Conservation (phyloP, 2,329 filamentous ascomycete genomes). For the Ophiostoma sp. region DNA sequence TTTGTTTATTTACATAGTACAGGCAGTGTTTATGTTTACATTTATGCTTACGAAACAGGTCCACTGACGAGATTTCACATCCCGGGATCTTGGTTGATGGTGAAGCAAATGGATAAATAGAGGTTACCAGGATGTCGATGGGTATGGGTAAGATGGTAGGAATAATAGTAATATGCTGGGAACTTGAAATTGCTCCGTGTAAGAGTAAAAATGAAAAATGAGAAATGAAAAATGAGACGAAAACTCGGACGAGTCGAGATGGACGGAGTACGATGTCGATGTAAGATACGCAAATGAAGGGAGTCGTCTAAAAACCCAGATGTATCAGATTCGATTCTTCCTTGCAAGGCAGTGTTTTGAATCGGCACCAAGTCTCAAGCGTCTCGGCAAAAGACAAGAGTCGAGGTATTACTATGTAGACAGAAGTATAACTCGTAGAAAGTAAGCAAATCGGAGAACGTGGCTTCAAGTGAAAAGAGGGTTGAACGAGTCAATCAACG, state of each 20-base stretch:
- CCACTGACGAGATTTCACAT: conserved; percentile 2
- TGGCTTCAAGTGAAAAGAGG: neutral
- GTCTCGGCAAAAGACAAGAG: neutral
- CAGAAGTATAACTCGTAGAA: neutral
- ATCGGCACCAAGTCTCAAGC: neutral
- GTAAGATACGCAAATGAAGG: neutral
- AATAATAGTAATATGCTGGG: neutral
- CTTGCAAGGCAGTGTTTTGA: conserved; percentile 6
- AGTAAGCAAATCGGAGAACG: neutral
- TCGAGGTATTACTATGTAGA: neutral
- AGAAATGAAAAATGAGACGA: neutral
- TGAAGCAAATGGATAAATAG: neutral
- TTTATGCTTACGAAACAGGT: conserved; percentile 7
- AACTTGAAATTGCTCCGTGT: neutral
- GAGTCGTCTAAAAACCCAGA: neutral
- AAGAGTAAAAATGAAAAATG: neutral
- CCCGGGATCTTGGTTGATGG: conserved; percentile 24
- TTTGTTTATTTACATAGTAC: neutral
- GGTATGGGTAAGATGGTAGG: neutral
- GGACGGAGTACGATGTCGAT: neutral
- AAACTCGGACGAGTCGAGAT: neutral
- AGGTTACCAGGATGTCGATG: neutral
- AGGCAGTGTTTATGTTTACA: neutral
- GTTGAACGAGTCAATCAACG: neutral
- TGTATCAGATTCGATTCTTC: neutral